Base-by-base conservation (phyloP, 2,329 filamentous ascomycete genomes). In the Akanthomyces lecanii region DNA sequence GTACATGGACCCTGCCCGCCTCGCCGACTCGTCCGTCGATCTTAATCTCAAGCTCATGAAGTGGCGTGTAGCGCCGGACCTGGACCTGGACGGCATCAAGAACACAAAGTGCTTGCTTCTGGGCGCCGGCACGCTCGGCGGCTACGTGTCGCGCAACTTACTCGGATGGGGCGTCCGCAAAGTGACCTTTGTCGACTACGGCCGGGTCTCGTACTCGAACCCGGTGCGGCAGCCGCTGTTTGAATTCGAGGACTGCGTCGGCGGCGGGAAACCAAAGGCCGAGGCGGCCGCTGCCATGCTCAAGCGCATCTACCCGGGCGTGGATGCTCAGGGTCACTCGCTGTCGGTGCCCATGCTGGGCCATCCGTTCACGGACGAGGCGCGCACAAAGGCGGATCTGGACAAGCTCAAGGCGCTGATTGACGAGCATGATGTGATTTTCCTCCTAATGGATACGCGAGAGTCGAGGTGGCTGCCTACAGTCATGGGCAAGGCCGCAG, bases 31-130 rank as follows among this genome's bases (percentile, higher is more conserved):
- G 73, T 92, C 93, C 0, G 94, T 98, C 11, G 95, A 99, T 71
- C 82, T 99, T 64, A 99, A 99, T 71, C 81, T 98, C 65, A 98
- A 98, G 77, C 83, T 99, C 63, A 99, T 99, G 88, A 99, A 97
- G 78, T 99, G 95, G 95, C 88, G 95, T 45, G 92, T 99, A 70
- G 91, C 92, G 8, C 95, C 95, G 0, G 88, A 88, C 57, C 83
- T 99, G 47, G 85, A 98, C 72, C 84, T 99, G 11, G 92, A 97
- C 36, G 85, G 85, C 36, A 93, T 98, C 72, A 97, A 97, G 72
- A 85, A 89, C 63, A 94, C 92, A 4, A 96, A 88, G 71, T 99
- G 95, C 72, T 83, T 99, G 18, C 79, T 99, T 3, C 85, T 99
- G 1, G 95, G 95, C 5, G 92, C 95, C 0, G 95, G 95, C 16